Evolutionary conservation across 352 stramenopile genomes (phyloP), one percentile per base, ranked within the genome.

Genomic region (Globisporangium barbulae): DNA sequence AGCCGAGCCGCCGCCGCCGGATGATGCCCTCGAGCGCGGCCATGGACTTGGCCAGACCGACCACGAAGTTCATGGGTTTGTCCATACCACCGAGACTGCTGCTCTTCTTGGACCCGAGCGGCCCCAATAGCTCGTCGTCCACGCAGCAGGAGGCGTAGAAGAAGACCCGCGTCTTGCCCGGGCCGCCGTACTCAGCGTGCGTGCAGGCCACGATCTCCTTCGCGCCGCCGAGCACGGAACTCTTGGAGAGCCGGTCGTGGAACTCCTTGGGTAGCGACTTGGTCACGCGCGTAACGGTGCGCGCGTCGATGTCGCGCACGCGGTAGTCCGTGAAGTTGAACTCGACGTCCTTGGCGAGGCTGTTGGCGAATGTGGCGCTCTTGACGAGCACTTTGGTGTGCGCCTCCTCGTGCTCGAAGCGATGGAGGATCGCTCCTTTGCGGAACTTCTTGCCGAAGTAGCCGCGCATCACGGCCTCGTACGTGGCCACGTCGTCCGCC

Each of bases 211-310:
- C 28, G 54, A 79, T 64, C 53, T 79, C 63, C 25, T 67, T 75
- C 17, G 69, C 62, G 22, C 69, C 72, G n/a, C 63, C 69, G 5
- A 79, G 59, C 31, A 79, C 68, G 25, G 69, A 79, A n/a, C 3
- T 50, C 41, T 56, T 67, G n/a, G 61, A 33, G n/a, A 67, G 33
- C 2, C 53, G 70, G 42, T 89, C 75, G 71, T 90, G 79, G 47
- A 89, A 74, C 22, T 81, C 71, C 35, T 81, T 83, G 19, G 81
- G 81, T 8, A 90, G 65, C n/a, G 78, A 85, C 69, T 88, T 90
- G 48, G 76, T 82, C 31, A 90, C 67, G 44, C 82, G 76, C 48
- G 81, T 75, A 5, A 76, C 79, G 2, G 74, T 76, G 22, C 76
- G 50, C 5, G 60, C 52, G 5, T 48, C 60, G 13, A 66, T 53